Evolutionary conservation across 2,329 filamentous ascomycete genomes (phyloP), one percentile per base, ranked within the genome.

Genomic region (Cylindrodendrum hubeiense): DNA sequence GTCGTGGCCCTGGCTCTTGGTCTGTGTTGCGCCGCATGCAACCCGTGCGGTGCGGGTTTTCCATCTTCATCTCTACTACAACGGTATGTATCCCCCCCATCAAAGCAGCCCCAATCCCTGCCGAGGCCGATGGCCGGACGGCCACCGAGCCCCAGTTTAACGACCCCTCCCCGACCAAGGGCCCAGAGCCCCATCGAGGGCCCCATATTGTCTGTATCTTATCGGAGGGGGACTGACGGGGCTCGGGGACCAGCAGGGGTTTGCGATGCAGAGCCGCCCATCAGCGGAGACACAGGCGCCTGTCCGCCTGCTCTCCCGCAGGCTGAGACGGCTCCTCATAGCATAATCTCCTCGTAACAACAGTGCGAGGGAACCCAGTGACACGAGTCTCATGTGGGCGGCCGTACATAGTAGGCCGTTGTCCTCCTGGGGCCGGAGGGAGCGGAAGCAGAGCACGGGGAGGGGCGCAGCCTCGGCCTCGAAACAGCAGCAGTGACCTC

Each of bases 381-480:
- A 75, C 70, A 59, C 39, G 44, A 65, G 17, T 33, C 44, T 66
- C 68, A 72, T 74, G 72, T 75, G 72, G 69, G 63, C 70, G 72
- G 47, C n/a, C n/a, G n/a, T n/a, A n/a, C n/a, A n/a, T n/a, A n/a
- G n/a, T n/a, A n/a, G n/a, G n/a, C n/a, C n/a, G n/a, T 68, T 66
- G 70, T 44, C 30, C 44, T 65, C 64, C 55, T 64, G 60, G 56
- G 55, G 46, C 49, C 17, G 30, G 21, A 8, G 26, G 15, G n/a
- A 50, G 55, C 3, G 13, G 19, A 37, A 28, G 47, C 21, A 22
- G 19, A 43, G n/a, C 13, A 21, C 5, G 21, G 26, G 46, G 41
- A 39, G 30, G 19, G 43, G 37, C 15, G 22, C 33, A n/a, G n/a
- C n/a, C n/a, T n/a, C n/a, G 37, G 17, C n/a, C 37, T 30, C 37